Conservation (phyloP, 306 rosid species). For the Amphicarpaea edgeworthii region DNA sequence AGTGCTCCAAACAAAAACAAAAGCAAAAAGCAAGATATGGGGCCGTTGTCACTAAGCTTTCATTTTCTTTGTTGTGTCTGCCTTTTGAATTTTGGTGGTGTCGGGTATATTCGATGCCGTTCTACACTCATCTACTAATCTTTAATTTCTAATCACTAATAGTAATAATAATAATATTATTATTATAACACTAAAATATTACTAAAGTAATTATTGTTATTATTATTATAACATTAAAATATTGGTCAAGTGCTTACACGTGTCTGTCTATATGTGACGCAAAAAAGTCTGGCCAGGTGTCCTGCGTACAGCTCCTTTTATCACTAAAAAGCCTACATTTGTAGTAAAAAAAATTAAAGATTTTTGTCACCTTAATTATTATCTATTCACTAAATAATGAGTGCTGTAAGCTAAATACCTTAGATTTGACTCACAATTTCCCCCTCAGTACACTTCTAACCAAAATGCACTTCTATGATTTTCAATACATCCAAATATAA, state of each 20-base stretch:
- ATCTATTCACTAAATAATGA: background rate
- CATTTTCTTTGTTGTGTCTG: background rate
- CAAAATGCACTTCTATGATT: no score
- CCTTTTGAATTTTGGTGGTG: constrained; percentile 35
- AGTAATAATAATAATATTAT: no score
- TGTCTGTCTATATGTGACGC: background rate
- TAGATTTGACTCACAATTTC: background rate
- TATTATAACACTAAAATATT: constrained; percentile 1
- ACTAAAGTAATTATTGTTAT: no score
- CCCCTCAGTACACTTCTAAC: background rate
- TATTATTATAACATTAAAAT: background rate
- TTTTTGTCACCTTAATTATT: background rate
- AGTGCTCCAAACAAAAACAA: background rate
- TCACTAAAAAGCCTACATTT: background rate
- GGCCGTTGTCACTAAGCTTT: constrained; percentile 25
- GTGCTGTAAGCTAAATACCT: background rate
- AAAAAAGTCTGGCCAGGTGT: background rate
- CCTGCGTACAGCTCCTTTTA: background rate
- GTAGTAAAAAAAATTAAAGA: background rate
- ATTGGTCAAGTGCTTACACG: background rate
- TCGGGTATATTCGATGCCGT: background rate
- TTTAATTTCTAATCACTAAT: no score
- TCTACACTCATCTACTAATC: constrained; percentile 25
- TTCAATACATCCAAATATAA: no score
- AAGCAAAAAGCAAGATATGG: constrained; percentile 31